Evolutionary conservation across 345 rosid genomes (phyloP).

Genomic region (Schrenkiella parvula): DNA sequence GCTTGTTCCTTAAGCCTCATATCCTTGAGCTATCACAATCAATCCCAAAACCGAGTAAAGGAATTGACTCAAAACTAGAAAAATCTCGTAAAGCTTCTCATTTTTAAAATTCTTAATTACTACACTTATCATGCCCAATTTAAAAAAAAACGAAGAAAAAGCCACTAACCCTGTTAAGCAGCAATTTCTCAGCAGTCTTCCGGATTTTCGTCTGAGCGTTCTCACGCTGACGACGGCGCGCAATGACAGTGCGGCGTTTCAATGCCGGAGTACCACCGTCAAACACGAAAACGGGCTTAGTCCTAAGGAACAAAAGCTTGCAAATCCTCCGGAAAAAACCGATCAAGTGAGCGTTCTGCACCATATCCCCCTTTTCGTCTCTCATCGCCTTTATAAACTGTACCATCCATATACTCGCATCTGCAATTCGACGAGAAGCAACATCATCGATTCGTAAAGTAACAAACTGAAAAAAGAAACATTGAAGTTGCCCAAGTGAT

Average conservation of each 20-base stretch:
- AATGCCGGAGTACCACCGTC: slow-evolving; percentile 91
- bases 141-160: too few relatives aligned
- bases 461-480: not conserved
- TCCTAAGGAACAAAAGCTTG: slow-evolving; percentile 69
- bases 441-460: not conserved
- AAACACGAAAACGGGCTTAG: slow-evolving; percentile 91
- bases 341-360: slow-evolving; percentile 79
- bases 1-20: slow-evolving; percentile 78
- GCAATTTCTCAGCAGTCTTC: slow-evolving; percentile 89
- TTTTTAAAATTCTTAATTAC: not conserved
- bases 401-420: slow-evolving; percentile 97
- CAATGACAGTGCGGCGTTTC: slow-evolving; percentile 90
- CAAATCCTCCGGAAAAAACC: slow-evolving; percentile 95
- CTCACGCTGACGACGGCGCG: slow-evolving; percentile 86
- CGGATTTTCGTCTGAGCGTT: slow-evolving; percentile 91
- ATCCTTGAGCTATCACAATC: slow-evolving; percentile 52
- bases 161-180: slow-evolving; percentile 63
- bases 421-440: slow-evolving; percentile 27
- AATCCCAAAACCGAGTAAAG: not conserved
- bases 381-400: slow-evolving; percentile 99
- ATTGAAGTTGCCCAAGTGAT: slow-evolving; percentile 11
- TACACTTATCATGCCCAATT: too few relatives aligned
- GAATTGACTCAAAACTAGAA: not conserved
- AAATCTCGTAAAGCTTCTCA: not conserved
- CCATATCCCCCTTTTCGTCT: slow-evolving; percentile 94